phyloP scores from a whole-genome alignment of 768 basidiomycete species.

The Guyanaporus albipodus region DNA sequence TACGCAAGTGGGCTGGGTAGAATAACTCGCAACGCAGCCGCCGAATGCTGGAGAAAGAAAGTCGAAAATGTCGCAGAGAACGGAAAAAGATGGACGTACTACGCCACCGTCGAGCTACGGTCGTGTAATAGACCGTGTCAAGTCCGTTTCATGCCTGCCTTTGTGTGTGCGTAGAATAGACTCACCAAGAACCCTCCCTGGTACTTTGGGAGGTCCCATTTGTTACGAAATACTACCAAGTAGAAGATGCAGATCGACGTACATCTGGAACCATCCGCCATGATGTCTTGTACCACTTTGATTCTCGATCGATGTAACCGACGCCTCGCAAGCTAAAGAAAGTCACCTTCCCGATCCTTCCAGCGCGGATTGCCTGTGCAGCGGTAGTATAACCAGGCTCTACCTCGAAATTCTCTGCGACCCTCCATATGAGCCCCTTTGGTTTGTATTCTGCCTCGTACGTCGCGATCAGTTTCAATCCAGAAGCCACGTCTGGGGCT shows the following conservation, averaged over 20 bases:
- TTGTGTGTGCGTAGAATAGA: background rate
- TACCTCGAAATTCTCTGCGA: constrained; percentile 75
- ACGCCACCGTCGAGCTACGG: constrained; percentile 75
- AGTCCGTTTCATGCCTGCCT: background rate
- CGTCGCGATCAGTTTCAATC: constrained; percentile 56
- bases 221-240: background rate
- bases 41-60: constrained; percentile 50
- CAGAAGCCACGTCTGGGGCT: constrained; percentile 62
- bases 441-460: constrained; percentile 64
- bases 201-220: constrained; percentile 40
- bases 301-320: constrained; percentile 53
- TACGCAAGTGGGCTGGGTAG: constrained; percentile 50
- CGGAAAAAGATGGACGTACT: constrained; percentile 36
- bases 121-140: background rate
- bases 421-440: constrained; percentile 71
- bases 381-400: constrained; percentile 52
- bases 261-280: constrained; percentile 85
- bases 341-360: constrained; percentile 68
- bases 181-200: constrained; percentile 82
- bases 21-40: constrained; percentile 58
- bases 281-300: constrained; percentile 76
- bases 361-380: constrained; percentile 45
- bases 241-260: constrained; percentile 26
- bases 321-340: constrained; percentile 59
- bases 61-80: background rate